Evolutionary conservation across 2,329 filamentous ascomycete species (phyloP), one percentile per base, ranked within the genome.

Genomic region (Rachicladosporium sp.): DNA sequence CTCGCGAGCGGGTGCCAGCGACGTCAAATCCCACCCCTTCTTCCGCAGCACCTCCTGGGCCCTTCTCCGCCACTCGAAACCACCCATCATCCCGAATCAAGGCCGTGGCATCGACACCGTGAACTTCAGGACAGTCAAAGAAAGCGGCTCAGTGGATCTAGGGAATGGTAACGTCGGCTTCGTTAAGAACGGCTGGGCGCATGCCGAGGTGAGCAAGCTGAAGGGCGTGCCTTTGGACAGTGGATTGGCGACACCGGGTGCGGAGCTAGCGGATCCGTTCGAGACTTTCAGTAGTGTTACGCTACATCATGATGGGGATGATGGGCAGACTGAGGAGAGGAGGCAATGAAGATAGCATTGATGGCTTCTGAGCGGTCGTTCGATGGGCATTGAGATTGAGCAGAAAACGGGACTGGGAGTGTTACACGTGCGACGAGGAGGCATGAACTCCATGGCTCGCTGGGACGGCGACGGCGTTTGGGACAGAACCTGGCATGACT

Each of bases 271-370:
- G 3, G 91, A 98, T 70, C 91, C 91, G 2, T 98, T 98, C 58
- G 85, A 95, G 62, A 91, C 96, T 61, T 98, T 98, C 65, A 98
- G 96, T 69, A 93, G 86, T 58, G 88, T 98, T 32, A 98, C 91
- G 37, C 69, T 98, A 45, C 89, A 96, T 61, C 91, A 98, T 57
- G 91, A 96, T 41, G 91, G 87, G 10, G 89, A 95, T 50, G 83
- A 59, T 11, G 39, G 34, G 31, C 39, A 36, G 23, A 27, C 23
- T 27, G 23, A 27, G 23, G 23, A 27, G 23, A 27, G 23, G 23
- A 27, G 23, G 23, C 23, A 27, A 7, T 27, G 23, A 27, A 7
- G 23, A 27, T 6, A 6, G 23, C 8, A 27, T 7, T 27, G 4
- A 27, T 27, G 23, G 23, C 23, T 27, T 27, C 23, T 27, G 23